Conservation (phyloP, 352 stramenopile genomes). For the Globisporangium canariense region DNA sequence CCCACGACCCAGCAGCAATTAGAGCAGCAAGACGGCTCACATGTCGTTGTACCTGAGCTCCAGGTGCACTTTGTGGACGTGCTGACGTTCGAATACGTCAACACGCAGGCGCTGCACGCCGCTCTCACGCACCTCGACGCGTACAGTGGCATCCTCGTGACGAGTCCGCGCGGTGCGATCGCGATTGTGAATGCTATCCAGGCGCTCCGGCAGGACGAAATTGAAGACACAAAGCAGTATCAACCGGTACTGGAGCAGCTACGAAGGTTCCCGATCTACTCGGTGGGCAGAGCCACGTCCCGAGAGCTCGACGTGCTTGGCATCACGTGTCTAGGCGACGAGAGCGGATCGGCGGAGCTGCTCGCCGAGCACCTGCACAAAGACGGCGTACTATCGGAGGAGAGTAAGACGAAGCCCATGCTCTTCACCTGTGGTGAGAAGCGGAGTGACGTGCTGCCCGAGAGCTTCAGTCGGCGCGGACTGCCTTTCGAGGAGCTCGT, state of each 20-base stretch:
- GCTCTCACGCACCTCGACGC: constrained; percentile 41
- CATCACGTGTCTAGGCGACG: constrained; percentile 54
- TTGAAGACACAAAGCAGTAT: background rate
- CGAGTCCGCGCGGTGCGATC: constrained; percentile 66
- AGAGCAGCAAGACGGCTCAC: background rate
- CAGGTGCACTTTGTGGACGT: constrained; percentile 57
- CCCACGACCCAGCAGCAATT: background rate
- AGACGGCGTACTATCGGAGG: constrained; percentile 31
- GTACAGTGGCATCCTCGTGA: constrained; percentile 65
- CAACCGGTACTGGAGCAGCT: constrained; percentile 28
- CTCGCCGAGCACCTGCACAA: constrained; percentile 46
- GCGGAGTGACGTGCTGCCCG: constrained; percentile 49
- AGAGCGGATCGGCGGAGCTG: constrained; percentile 64
- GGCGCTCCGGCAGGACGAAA: constrained; percentile 17
- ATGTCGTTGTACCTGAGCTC: background rate
- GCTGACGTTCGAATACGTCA: constrained; percentile 65
- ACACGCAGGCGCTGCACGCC: constrained; percentile 32
- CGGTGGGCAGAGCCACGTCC: constrained; percentile 65
- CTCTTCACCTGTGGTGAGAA: constrained; percentile 81
- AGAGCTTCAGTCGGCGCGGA: constrained; percentile 49
- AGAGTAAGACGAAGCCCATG: constrained; percentile 41
- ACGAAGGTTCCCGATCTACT: constrained; percentile 40
- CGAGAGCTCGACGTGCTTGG: constrained; percentile 50
- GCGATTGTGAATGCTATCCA: constrained; percentile 41
- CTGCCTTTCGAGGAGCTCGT: constrained; percentile 56